Conservation (phyloP, 805 yeast genomes). For the Citeromyces matritensis region DNA sequence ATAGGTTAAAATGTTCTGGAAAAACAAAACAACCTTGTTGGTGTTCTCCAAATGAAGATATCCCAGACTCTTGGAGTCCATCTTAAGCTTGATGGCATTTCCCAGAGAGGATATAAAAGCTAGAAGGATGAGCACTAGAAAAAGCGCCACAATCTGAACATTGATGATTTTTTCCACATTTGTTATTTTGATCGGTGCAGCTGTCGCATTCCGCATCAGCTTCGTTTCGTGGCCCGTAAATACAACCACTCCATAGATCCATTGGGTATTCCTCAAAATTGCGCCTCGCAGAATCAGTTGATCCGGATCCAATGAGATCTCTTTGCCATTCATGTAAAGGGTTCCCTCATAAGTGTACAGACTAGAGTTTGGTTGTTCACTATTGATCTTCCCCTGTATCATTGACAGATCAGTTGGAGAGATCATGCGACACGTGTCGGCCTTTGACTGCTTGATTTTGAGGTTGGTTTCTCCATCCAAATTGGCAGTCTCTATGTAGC, state of each 20-base stretch:
- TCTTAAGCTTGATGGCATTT: conserved; percentile 57
- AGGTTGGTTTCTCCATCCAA: conserved; percentile 96
- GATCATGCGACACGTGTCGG: conserved; percentile 62
- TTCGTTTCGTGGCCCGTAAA: conserved; percentile 98
- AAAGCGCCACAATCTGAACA: conserved; percentile 78
- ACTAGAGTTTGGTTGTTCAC: conserved; percentile 91
- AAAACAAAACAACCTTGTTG: conserved; percentile 56
- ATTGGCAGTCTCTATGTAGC: conserved; percentile 95
- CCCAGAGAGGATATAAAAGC: conserved; percentile 79
- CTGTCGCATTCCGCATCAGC: conserved; percentile 96
- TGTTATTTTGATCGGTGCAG: conserved; percentile 94
- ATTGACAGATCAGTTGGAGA: conserved; percentile 43
- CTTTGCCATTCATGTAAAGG: conserved; percentile 36
- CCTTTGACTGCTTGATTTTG: conserved; percentile 79
- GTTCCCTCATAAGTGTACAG: conserved; percentile 94
- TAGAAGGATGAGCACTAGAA: conserved; percentile 61
- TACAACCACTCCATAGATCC: conserved; percentile 88
- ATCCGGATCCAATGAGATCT: conserved; percentile 73
- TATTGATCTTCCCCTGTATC: conserved; percentile 44
- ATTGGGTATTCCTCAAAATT: conserved; percentile 81
- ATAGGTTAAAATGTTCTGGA: conserved; percentile 77
- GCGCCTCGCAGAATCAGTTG: conserved; percentile 93
- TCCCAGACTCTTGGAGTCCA: conserved; percentile 32
- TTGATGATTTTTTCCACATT: conserved; percentile 94
- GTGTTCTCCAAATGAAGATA: conserved; percentile 61